Evolutionary conservation across 2,329 filamentous ascomycete species (phyloP), one percentile per base, ranked within the genome.

Genomic region (Colletotrichum sidae): DNA sequence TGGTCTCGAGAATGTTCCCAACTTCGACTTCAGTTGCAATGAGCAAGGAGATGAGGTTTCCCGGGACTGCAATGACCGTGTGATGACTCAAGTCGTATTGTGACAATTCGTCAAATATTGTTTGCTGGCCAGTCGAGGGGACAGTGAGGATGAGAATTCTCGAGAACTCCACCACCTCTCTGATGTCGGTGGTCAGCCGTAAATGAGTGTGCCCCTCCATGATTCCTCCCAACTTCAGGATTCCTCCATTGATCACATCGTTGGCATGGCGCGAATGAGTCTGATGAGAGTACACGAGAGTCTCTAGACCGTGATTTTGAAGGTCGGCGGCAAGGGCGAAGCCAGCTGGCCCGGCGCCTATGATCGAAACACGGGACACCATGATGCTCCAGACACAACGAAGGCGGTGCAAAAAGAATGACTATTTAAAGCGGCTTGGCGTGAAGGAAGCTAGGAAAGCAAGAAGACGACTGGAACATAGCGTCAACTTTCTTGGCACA

Each of bases 241-340:
- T 37, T 5, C 58, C 58, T 11, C 47, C 56, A 15, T 42, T n/a
- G 37, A 61, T 55, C 11, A 61, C 58, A 41, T 52, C 38, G 10
- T 56, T 50, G 51, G 52, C 52, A 49, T 61, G 51, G 4, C 58
- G 52, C n/a, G 56, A 38, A 35, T 61, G 58, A 50, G 58, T 61
- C 25, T 49, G 51, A 12, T 61, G 58, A 2, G 58, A 61, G 25
- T 61, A 61, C 37, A 61, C 8, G n/a, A 61, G 52, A 33, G 58
- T 56, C 5, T 15, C 44, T 1, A 8, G 41, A 13, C 52, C 58
- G 4, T 42, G n/a, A 17, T 56, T 56, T 17, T 61, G 51, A 8
- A 61, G 58, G 13, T 61, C 58, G 12, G 58, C 58, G 8, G 58
- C 51, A n/a, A 61, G 52, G 44, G 58, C 58, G 25, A 61, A 61